Evolutionary conservation across 345 rosid genomes (phyloP).

Genomic region (Carallia pectinifolia): DNA sequence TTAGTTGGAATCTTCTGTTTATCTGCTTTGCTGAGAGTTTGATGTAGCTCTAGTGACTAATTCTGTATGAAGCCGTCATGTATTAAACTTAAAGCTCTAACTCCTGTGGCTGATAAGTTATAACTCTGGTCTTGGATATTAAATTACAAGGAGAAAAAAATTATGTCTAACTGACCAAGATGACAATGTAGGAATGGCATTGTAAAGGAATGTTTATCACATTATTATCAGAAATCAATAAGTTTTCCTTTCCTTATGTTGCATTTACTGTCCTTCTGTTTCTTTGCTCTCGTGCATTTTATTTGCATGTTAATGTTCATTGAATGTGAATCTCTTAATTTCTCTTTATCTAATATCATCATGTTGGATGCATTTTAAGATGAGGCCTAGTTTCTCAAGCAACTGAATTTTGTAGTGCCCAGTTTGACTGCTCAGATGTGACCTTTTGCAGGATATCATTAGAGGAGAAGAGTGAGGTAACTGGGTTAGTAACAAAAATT

Average conservation of each 20-base stretch:
- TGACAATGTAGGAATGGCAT: constrained; percentile 12
- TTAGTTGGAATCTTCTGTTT: constrained; percentile 5
- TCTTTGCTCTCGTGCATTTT: background rate
- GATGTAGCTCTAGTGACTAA: constrained; percentile 14
- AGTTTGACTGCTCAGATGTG: too few relatives aligned
- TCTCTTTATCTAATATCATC: too few relatives aligned
- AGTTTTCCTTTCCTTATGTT: constrained; percentile 5
- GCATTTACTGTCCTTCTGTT: background rate
- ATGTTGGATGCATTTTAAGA: too few relatives aligned
- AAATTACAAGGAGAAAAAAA: constrained; percentile 3
- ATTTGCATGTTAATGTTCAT: too few relatives aligned
- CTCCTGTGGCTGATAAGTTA: constrained; percentile 16
- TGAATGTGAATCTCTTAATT: too few relatives aligned
- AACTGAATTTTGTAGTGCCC: too few relatives aligned
- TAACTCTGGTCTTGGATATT: constrained; percentile 12
- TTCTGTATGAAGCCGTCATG: constrained; percentile 8
- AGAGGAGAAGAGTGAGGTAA: background rate
- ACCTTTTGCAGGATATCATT: too few relatives aligned
- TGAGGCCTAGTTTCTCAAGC: too few relatives aligned
- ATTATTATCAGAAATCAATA: constrained; percentile 11
- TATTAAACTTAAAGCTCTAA: constrained; percentile 16
- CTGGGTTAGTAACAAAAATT: background rate
- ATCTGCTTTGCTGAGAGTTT: constrained; percentile 6
- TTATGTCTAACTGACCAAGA: background rate
- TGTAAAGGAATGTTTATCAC: constrained; percentile 29